Evolutionary conservation across 805 yeast genomes (phyloP), one percentile per base, ranked within the genome.

Genomic region (Starmera dryadoides): DNA sequence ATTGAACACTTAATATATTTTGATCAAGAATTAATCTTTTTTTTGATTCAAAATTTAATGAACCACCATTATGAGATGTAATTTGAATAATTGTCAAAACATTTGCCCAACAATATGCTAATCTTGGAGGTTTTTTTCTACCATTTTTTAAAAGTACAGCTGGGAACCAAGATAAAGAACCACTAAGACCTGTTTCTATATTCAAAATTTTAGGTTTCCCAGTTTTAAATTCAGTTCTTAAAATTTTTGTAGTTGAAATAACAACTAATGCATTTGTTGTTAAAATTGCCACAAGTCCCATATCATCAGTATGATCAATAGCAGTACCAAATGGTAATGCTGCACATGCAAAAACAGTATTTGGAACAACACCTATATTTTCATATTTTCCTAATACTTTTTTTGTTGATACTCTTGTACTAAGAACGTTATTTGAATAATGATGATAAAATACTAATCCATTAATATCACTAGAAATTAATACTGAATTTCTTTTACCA

Each of bases 91-190:
- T 50, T 0, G 79, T 75, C 38, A 85, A 49, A 7, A 68, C 64
- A 42, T 79, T 77, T n/a, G 75, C 66, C 83, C 87, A 83, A 30
- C 84, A 67, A 46, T 79, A 84, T 0, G 84, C 89, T 32, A 86
- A 55, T 42, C 69, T 60, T 0, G 86, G 74, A 0, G 59, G 49
- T 51, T 48, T 48, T 53, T 32, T 40, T 17, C 28, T 36, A 7
- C 58, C 49, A 22, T 52, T 52, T 14, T 45, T 46, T 26, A 40
- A 42, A 9, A 50, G 49, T 3, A 64, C 58, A 10, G 70, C 72
- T 0, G 93, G 93, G 47, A 66, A 79, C 93, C 91, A 82, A 14
- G 72, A 58, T 8, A 79, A 50, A 42, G 74, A 65, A 0, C 80
- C 84, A 9, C 68, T 48, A 21, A 60, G 39, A 0, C 62, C 64